A percentile compares a stretch with the other conserved stretches of the same genome.
Conservation (phyloP, 495 filamentous ascomycete genomes). For the Aspergillus ellipticus region DNA sequence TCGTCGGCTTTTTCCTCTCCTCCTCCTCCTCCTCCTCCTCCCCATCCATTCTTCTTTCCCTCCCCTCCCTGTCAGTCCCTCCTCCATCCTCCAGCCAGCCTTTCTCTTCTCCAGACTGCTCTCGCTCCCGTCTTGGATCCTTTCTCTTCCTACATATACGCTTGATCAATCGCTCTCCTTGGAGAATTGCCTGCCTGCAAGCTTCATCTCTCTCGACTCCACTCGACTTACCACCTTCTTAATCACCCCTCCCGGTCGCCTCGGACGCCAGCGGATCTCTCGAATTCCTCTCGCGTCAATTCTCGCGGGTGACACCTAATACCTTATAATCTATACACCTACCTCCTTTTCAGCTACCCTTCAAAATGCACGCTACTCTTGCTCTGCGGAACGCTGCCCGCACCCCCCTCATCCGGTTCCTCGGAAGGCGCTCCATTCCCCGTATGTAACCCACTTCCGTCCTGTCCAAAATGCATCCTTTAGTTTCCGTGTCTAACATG, state of each 20-base stretch:
- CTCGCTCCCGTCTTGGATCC: constrained; percentile 10
- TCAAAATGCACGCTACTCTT: constrained; percentile 63
- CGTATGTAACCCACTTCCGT: constrained; percentile 55
- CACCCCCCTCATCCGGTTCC: constrained; percentile 82
- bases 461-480: not conserved
- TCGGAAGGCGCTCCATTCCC: constrained; percentile 81
- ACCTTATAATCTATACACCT: constrained; percentile 11
- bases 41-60: constrained; percentile 18
- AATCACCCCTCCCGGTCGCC: constrained; percentile 21
- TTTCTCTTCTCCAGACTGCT: constrained; percentile 12
- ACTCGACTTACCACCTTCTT: constrained; percentile 2
- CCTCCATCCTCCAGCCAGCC: constrained; percentile 10
- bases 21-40: constrained; percentile 9
- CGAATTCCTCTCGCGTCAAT: constrained; percentile 25
- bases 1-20: constrained; percentile 14
- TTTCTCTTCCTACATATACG: not conserved
- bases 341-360: constrained; percentile 3
- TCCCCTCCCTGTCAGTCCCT: constrained; percentile 18
- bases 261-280: constrained; percentile 33
- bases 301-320: no score
- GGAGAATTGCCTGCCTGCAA: not conserved
- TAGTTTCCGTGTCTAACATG: constrained; percentile 1
- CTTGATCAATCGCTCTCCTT: not conserved
- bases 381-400: constrained; percentile 66
- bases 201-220: not conserved